Evolutionary conservation across 306 rosid genomes (phyloP), one percentile per base, ranked within the genome.

Genomic region (Argentina anserina): DNA sequence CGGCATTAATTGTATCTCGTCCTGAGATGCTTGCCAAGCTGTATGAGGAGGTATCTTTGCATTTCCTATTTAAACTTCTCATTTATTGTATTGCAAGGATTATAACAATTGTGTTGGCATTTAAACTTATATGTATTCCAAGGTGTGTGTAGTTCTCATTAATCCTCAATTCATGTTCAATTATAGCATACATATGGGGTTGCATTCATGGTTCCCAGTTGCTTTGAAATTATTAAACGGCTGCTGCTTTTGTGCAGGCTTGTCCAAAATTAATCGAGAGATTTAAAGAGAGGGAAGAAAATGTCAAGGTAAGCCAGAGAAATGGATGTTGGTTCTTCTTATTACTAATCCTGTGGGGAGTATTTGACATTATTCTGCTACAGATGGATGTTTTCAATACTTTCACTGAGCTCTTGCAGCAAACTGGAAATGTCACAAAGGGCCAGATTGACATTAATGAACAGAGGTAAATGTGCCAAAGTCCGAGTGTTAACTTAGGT

Each of bases 321-420:
- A 55, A 21, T 62, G 73, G 55, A 20, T 45, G 14, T 39, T 70
- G 43, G 23, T 52, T 31, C 29, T 67, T 74, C 78, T 73, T 71
- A 46, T 42, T 34, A 58, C 31, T 18, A 12, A 23, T 70, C 34
- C 64, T 25, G 66, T 41, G 61, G 76, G 55, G 71, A 66, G 84
- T 82, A 61, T 79, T 71, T 77, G 69, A 84, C 81, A 43, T 78
- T 79, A 37, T 64, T 78, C 41, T 77, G 75, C 78, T 84, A 86
- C 89, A 95, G 99, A 95, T 95, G 96, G 99, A 95, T 79, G 87
- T 95, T 69, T 95, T 95, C 76, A 95, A 81, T 81, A 91, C 99
- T 25, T 95, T 95, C 86, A 90, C 83, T 72, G 99, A 95, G 85
- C 89, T 95, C 72, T 79, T 95, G 86, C 97, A 94, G 79, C 99